These are phyloP conservation scores for Solanum chmielewskii DNA, from an alignment of 257 asterid species.

Conservation along the genomic window DNA sequence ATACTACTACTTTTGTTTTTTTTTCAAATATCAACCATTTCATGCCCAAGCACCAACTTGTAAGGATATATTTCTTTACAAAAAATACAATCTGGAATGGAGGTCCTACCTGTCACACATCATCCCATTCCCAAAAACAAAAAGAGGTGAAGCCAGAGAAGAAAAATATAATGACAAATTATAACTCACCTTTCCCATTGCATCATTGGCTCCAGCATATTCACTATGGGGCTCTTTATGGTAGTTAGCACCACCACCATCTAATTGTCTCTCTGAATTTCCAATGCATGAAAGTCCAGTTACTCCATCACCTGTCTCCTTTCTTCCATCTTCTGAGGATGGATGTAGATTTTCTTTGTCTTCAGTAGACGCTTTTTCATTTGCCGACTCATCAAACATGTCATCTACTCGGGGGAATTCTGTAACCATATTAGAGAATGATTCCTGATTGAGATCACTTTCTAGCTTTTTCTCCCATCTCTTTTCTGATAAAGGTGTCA, in stretches of 20 bases:
- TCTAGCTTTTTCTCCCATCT: slow-evolving; percentile 68
- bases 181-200: not conserved
- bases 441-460: slow-evolving; percentile 26
- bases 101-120: not conserved
- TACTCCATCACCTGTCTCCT: slow-evolving; percentile 10
- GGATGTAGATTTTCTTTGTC: slow-evolving; percentile 52
- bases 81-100: not conserved
- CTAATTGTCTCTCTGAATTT: slow-evolving; percentile 15
- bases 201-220: not conserved
- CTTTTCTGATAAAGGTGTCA: slow-evolving; percentile 78
- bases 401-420: slow-evolving; percentile 47
- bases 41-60: not conserved
- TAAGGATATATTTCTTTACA: not conserved
- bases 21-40: not conserved
- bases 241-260: not conserved
- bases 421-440: slow-evolving; percentile 27
- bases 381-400: slow-evolving; percentile 35
- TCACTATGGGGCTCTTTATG: not conserved
- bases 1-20: not conserved
- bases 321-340: slow-evolving; percentile 15
- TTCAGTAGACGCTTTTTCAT: slow-evolving; percentile 13
- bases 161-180: not conserved
- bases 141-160: not conserved
- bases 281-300: slow-evolving; percentile 13
- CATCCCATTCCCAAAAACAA: not conserved